These are phyloP conservation scores for Wickerhamiella bombiphila DNA, from an alignment of 805 yeast species.

Conservation along the genomic window DNA sequence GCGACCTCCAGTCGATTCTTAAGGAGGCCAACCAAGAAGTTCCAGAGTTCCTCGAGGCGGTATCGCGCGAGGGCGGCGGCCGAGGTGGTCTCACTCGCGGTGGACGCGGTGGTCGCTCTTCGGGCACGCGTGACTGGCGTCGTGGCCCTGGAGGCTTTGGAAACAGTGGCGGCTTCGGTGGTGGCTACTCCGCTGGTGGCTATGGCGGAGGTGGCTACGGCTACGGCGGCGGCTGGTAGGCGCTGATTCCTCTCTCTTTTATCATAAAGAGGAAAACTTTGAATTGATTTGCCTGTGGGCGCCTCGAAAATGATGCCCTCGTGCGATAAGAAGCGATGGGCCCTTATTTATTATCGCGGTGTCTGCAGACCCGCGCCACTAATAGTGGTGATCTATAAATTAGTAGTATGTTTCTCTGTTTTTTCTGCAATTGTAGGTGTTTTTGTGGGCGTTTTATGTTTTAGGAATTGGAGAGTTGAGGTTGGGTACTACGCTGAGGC, in stretches of 20 bases:
- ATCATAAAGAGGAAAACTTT: too few relatives aligned
- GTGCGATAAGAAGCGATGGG: neutral
- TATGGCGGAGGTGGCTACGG: constrained; percentile 19
- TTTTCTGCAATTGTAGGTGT: too few relatives aligned
- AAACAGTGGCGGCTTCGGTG: constrained; percentile 16
- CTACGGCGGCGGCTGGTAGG: constrained; percentile 20
- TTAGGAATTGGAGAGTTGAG: too few relatives aligned
- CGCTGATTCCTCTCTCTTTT: neutral
- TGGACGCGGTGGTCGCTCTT: constrained; percentile 32
- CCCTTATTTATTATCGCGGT: neutral
- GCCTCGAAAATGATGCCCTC: neutral
- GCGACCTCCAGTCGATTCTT: constrained; percentile 74
- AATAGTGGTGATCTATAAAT: neutral
- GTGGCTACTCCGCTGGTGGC: constrained; percentile 17
- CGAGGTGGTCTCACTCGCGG: constrained; percentile 42
- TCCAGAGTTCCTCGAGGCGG: constrained; percentile 71
- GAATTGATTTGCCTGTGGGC: too few relatives aligned
- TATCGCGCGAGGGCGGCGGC: constrained; percentile 58
- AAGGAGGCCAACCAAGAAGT: constrained; percentile 96
- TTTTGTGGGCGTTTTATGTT: too few relatives aligned
- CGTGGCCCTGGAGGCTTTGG: constrained; percentile 20
- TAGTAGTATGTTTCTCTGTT: neutral
- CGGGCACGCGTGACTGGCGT: constrained; percentile 22
- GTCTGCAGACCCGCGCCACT: constrained; percentile 1
- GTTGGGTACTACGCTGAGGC: too few relatives aligned